Base-by-base conservation (phyloP, 2,329 filamentous ascomycete genomes). In the Calonectria hongkongensis region DNA sequence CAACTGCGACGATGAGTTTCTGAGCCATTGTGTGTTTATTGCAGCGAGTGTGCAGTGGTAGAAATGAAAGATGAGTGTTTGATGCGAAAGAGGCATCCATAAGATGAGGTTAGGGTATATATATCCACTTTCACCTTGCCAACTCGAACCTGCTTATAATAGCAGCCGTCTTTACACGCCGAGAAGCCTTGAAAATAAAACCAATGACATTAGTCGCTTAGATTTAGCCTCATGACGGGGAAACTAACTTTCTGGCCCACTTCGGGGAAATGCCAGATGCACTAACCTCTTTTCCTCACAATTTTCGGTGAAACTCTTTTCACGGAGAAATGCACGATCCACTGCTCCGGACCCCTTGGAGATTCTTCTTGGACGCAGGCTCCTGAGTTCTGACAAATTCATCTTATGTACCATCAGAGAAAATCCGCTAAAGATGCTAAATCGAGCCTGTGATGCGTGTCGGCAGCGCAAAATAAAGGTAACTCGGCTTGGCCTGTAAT, bases 381-480 rank as follows among this genome's bases (percentile, higher is more conserved):
- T 6, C 18, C 43, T 21, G 16, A 21, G 43, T 21, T 21, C n/a
- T 21, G 43, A 47, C 16, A 47, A 47, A 47, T 47, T 47, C 43
- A 47, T 8, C 43, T 33, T 33, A 33, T 9, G 21, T 9, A 16
- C 43, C 43, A 47, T n/a, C 43, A 47, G 15, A 21, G 39, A 41
- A 41, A 41, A 41, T 41, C 15, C 10, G 12, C 39, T 21, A 30
- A 8, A 18, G 48, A 66, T 66, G 63, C 2, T 21, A 28, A 66
- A 66, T 21, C 28, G 30, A 18, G 47, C 63, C 30, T 66, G 63
- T 18, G 63, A 66, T 30, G 45, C 63, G 12, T 66, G 63, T n/a
- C 45, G 63, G 27, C 30, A 54, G 15, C 63, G 63, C n/a, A 66
- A 66, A 27, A 3, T 66, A 21, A 66, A 54, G 47, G 45, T 65